Conservation (phyloP, 257 asterid genomes). For the Solanum rostratum region DNA sequence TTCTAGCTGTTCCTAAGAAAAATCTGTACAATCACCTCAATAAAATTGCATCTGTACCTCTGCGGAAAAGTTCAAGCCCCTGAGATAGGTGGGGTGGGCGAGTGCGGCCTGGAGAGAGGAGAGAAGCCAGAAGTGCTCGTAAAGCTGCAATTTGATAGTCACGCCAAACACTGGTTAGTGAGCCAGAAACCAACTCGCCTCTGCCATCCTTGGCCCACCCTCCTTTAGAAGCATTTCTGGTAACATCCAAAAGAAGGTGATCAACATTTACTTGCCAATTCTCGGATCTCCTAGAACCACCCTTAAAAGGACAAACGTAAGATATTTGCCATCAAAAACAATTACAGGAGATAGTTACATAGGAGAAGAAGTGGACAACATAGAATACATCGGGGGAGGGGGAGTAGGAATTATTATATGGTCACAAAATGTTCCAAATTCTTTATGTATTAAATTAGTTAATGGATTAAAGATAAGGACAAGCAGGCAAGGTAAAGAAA, state of each 20-base stretch:
- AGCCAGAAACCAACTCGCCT: slow-evolving; percentile 16
- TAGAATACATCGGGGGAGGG: neutral
- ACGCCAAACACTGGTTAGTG: slow-evolving; percentile 23
- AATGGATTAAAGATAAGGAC: neutral
- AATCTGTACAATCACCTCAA: neutral
- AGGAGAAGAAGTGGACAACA: neutral
- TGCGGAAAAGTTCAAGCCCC: slow-evolving; percentile 53
- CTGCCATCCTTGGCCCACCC: slow-evolving; percentile 45
- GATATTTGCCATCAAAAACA: neutral
- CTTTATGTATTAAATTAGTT: neutral
- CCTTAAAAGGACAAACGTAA: slow-evolving; percentile 24
- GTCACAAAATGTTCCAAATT: neutral
- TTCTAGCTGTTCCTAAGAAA: neutral
- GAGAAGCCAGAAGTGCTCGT: slow-evolving; percentile 84
- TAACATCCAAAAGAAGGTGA: slow-evolving; percentile 50
- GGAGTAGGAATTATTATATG: neutral
- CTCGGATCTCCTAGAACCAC: slow-evolving; percentile 62
- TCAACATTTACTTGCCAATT: slow-evolving; percentile 66
- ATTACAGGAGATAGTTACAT: neutral
- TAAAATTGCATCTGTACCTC: slow-evolving; percentile 31
- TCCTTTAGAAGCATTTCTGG: slow-evolving; percentile 53
- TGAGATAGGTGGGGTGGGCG: slow-evolving; percentile 62
- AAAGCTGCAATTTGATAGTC: slow-evolving; percentile 71
- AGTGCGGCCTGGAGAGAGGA: slow-evolving; percentile 58
- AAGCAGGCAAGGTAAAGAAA: neutral